Evolutionary conservation across 352 stramenopile genomes (phyloP).

Genomic region (Achlya hypogyna): DNA sequence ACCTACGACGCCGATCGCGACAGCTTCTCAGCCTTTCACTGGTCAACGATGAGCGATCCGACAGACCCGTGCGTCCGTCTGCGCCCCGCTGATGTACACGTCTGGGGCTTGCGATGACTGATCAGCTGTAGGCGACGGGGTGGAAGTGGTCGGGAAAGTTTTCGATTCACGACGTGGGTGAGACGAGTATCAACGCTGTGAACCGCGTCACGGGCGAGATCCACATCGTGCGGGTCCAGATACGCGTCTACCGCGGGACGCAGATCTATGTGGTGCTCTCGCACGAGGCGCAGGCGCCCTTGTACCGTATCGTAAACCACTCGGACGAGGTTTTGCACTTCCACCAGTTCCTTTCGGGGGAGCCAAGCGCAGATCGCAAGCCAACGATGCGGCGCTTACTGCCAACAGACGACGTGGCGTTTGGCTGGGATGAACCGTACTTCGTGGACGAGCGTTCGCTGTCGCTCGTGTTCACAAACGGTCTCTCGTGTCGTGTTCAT

Average conservation of each 20-base stretch:
- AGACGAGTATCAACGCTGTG: conserved; percentile 78
- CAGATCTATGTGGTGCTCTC: conserved; percentile 69
- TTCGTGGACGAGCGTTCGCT: conserved; percentile 55
- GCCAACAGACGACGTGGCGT: conserved; percentile 61
- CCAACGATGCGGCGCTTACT: conserved; percentile 31
- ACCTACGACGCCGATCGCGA: neutral
- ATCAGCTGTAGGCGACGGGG: conserved; percentile 25
- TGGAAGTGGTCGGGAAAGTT: conserved; percentile 78
- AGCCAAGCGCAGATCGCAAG: conserved; percentile 34
- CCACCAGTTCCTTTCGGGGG: conserved; percentile 68
- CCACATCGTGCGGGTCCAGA: conserved; percentile 70
- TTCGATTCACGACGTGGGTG: conserved; percentile 72
- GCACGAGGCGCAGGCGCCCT: conserved; percentile 52
- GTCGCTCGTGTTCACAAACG: conserved; percentile 27
- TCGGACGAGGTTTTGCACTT: conserved; percentile 67
- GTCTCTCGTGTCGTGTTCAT: conserved; percentile 25
- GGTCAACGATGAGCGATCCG: conserved; percentile 41
- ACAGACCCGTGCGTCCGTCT: conserved; percentile 55
- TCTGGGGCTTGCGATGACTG: neutral
- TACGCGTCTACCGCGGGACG: conserved; percentile 59
- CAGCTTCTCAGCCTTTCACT: conserved; percentile 56
- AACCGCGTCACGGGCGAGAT: conserved; percentile 70
- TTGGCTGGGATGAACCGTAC: conserved; percentile 81
- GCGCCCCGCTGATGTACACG: conserved; percentile 26
- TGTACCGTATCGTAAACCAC: conserved; percentile 79